Percentiles rank a stretch among this genome's conserved stretches.
phyloP scores from a whole-genome alignment of 2,329 filamentous ascomycete genomes.

The Trichoderma polysporum region DNA sequence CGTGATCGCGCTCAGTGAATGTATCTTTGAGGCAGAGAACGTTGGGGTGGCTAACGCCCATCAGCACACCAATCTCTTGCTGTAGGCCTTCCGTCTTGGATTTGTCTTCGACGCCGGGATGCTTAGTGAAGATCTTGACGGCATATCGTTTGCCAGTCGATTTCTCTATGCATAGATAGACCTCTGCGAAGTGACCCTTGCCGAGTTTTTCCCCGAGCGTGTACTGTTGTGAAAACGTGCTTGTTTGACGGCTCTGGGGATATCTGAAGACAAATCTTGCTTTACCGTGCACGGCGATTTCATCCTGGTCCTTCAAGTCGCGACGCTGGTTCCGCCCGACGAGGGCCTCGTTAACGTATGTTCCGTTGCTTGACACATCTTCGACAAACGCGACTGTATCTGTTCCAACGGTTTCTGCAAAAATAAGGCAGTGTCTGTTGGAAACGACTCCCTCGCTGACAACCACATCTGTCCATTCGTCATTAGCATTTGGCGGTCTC shows the following conservation, averaged over 20 bases:
- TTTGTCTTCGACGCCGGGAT: slow-evolving; percentile 75
- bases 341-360: slow-evolving; percentile 89
- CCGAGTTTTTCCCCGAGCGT: slow-evolving; percentile 80
- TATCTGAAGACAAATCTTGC: slow-evolving; percentile 92
- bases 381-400: slow-evolving; percentile 75
- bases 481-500: not conserved
- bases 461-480: slow-evolving; percentile 55
- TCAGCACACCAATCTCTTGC: slow-evolving; percentile 93
- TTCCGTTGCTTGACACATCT: slow-evolving; percentile 93
- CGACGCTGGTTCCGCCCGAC: slow-evolving; percentile 90
- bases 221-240: slow-evolving; percentile 83
- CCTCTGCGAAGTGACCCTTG: slow-evolving; percentile 93
- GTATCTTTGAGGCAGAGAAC: slow-evolving; percentile 92
- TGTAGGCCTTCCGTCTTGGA: slow-evolving; percentile 84
- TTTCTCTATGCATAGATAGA: slow-evolving; percentile 88
- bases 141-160: slow-evolving; percentile 78
- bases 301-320: slow-evolving; percentile 84
- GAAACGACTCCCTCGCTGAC: slow-evolving; percentile 79
- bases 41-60: slow-evolving; percentile 95
- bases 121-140: slow-evolving; percentile 92
- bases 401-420: slow-evolving; percentile 58
- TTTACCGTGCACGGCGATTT: slow-evolving; percentile 82
- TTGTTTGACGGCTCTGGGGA: slow-evolving; percentile 70
- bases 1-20: slow-evolving; percentile 85
- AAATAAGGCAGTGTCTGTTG: slow-evolving; percentile 76